Base-by-base conservation (phyloP, 2,329 filamentous ascomycete species). In the Fusarium pseudoanthophilum region DNA sequence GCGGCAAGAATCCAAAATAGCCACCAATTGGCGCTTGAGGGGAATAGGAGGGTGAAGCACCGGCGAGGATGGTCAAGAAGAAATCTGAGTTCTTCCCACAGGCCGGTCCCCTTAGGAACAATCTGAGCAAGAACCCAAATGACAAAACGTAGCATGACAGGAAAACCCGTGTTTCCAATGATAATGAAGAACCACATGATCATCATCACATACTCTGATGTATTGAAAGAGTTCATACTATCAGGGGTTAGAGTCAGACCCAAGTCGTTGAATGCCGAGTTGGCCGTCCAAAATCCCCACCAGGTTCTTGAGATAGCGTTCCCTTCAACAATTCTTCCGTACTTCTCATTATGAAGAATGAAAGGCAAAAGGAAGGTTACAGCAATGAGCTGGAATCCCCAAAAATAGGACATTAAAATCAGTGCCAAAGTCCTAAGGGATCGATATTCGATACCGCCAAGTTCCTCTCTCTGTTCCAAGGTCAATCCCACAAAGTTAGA, bases 391-490 rank as follows among this genome's bases (percentile, higher is more conserved):
- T 95, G 93, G 77, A 97, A 98, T 2, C 92, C 91, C 79, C 94
- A 89, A 78, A 93, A 98, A 82, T 98, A 99, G 13, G 84, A 85
- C 7, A 93, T 87, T 26, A 98, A 85, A 36, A 98, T 91, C 34
- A 94, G 80, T 3, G 93, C 93, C 53, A 99, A 84, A 5, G 94
- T 94, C 81, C 97, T 97, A 68, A 99, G 82, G 1, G 95, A 93
- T 11, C 96, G 92, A 79, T 99, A 99, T 81, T 99, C 96, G 72
- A 99, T 97, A 26, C 96, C 96, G 16, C 96, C 96, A 5, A 99
- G 85, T 82, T 99, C 96, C 79, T 99, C 95, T 74, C 96, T 90
- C 82, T 99, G 95, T 72, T 96, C 94, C 75, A 97, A 92, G 0
- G 92, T 93, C 73, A 99, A 83, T 75, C 95, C 94, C 18, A 96